These are phyloP conservation scores for Dictyostelium purpureum DNA, from an alignment of 78 protist genomes.

Conservation along the genomic window DNA sequence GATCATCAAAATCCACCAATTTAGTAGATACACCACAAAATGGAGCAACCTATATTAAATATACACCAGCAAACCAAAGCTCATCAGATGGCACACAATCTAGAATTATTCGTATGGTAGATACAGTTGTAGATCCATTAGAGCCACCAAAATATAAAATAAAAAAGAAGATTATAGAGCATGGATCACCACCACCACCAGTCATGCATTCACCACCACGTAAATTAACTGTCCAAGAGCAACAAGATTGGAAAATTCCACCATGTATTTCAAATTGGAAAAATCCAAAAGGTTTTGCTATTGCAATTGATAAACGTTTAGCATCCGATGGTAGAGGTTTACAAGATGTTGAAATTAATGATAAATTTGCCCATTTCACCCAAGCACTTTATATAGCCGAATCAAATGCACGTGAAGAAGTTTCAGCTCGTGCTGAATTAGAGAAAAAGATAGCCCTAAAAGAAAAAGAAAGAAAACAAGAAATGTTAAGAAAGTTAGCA, in stretches of 20 bases:
- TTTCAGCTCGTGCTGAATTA: conserved; percentile 74
- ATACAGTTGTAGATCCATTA: conserved; percentile 93
- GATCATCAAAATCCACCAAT: conserved; percentile 46
- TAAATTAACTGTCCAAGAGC: conserved; percentile 86
- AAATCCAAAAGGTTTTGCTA: conserved; percentile 97
- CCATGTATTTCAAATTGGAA: conserved; percentile 99
- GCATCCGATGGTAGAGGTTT: conserved; percentile 98
- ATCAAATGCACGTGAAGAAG: conserved; percentile 91
- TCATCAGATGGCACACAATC: conserved; percentile 14
- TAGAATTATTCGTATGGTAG: conserved; percentile 91
- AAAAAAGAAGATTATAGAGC: conserved; percentile 76
- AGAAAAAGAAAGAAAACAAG: conserved; percentile 75
- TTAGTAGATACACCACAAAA: neutral
- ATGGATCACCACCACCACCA: conserved; percentile 97
- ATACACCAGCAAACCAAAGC: conserved; percentile 70
- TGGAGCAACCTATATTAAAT: conserved; percentile 72
- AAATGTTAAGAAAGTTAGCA: conserved; percentile 61
- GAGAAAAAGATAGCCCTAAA: conserved; percentile 42
- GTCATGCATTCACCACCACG: conserved; percentile 98
- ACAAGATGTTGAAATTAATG: conserved; percentile 87
- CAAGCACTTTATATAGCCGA: conserved; percentile 96
- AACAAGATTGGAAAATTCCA: conserved; percentile 96
- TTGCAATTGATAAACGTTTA: conserved; percentile 98
- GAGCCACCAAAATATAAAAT: conserved; percentile 95
- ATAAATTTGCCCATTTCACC: conserved; percentile 95